Conservation (phyloP, 2,329 filamentous ascomycete species). For the Nothopassalora personata region DNA sequence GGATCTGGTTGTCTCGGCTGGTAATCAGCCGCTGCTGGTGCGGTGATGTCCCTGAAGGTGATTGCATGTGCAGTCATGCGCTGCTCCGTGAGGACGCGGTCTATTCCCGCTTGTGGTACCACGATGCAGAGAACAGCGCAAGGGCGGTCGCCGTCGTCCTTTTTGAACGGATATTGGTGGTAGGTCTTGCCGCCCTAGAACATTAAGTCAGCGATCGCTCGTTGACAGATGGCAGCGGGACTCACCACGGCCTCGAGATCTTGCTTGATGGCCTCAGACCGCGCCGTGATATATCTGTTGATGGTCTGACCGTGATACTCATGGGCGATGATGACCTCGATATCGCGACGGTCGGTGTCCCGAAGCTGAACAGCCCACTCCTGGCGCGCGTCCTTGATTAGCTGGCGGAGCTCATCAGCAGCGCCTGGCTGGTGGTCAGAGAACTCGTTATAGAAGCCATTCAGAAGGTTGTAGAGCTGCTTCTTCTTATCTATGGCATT, state of each 20-base stretch:
- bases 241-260: background rate
- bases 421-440: background rate
- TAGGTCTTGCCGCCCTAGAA: background rate
- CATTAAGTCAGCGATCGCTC: background rate
- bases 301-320: background rate
- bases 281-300: background rate
- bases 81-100: background rate
- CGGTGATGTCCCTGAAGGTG: background rate
- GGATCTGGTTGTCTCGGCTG: background rate
- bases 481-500: background rate
- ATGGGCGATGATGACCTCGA: background rate
- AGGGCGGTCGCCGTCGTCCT: background rate
- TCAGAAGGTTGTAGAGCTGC: background rate
- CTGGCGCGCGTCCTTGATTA: background rate
- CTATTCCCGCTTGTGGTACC: background rate
- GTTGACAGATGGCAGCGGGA: background rate
- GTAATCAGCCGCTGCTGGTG: background rate
- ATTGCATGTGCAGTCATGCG: background rate
- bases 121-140: background rate
- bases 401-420: background rate
- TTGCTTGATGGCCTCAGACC: background rate
- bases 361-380: conserved; percentile 1
- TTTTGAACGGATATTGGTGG: background rate
- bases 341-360: conserved; percentile 1
- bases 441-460: background rate